These are phyloP conservation scores for Parietichytrium sp. DNA, from an alignment of 108 stramenopile species.

Conservation along the genomic window DNA sequence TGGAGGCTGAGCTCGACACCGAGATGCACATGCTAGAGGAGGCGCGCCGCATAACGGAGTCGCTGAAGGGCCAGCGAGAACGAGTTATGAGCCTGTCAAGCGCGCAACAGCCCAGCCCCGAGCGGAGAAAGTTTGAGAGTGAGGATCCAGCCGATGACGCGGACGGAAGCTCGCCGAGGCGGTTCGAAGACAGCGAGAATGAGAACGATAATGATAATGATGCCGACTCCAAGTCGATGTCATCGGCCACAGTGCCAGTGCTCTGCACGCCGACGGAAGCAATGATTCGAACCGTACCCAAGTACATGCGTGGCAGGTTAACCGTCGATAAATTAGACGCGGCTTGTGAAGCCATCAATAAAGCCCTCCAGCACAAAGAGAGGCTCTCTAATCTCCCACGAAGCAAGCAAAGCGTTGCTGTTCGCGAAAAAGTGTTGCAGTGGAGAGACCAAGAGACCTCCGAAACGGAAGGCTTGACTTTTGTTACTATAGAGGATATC, in stretches of 20 bases:
- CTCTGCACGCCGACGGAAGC: background rate
- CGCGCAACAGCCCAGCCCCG: background rate
- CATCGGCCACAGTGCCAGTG: too few relatives aligned
- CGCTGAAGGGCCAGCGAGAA: background rate
- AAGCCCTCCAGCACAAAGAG: background rate
- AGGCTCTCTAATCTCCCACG: background rate
- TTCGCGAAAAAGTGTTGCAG: background rate
- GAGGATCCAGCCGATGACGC: background rate
- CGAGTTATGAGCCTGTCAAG: background rate
- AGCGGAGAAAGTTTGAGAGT: too few relatives aligned
- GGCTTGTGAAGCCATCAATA: background rate
- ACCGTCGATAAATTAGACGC: slow-evolving; percentile 12
- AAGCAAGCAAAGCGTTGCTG: slow-evolving; percentile 18
- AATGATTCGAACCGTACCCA: background rate
- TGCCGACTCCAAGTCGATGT: too few relatives aligned
- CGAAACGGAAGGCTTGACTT: background rate
- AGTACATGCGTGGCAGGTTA: slow-evolving; percentile 23
- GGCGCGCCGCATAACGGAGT: background rate
- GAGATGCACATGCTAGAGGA: background rate
- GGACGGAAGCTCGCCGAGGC: background rate
- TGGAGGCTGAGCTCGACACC: background rate
- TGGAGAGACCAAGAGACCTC: slow-evolving; percentile 29
- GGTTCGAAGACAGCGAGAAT: background rate
- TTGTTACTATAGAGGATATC: background rate
- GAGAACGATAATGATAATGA: background rate